phyloP scores from a whole-genome alignment of 1,284 basidiomycete species.

The Tilletia caries region DNA sequence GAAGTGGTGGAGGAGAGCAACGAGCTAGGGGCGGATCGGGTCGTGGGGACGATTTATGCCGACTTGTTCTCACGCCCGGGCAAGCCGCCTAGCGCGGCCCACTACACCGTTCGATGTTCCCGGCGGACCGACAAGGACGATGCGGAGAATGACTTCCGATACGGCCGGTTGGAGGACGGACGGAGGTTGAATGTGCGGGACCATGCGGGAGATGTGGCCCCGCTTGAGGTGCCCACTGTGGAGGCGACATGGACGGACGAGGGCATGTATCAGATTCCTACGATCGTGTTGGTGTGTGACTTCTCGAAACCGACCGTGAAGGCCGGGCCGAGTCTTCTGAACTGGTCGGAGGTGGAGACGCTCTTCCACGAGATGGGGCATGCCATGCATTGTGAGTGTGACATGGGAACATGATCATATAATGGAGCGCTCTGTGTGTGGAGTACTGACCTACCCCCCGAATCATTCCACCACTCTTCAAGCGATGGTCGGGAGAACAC shows the following conservation, averaged over 20 bases:
- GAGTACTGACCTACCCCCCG: no score
- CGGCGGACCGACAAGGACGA: conserved; percentile 88
- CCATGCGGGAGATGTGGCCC: neutral
- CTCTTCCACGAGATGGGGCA: conserved; percentile 99
- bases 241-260: conserved; percentile 8
- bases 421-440: no score
- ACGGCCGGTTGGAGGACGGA: conserved; percentile 55
- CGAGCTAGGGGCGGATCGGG: conserved; percentile 57
- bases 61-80: conserved; percentile 82
- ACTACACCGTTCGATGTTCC: conserved; percentile 95
- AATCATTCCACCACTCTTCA: neutral
- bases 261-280: conserved; percentile 71
- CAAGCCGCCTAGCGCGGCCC: conserved; percentile 87
- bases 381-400: conserved; percentile 87
- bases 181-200: neutral
- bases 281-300: conserved; percentile 87
- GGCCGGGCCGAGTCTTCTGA: conserved; percentile 70
- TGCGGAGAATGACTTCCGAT: conserved; percentile 63
- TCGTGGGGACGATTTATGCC: conserved; percentile 90
- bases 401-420: neutral
- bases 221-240: conserved; percentile 12
- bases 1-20: conserved; percentile 84
- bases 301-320: conserved; percentile 68
- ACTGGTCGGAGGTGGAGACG: conserved; percentile 92
- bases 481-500: conserved; percentile 97